Evolutionary conservation across 139 green algal species (phyloP).

Genomic region (Tetraselmis chui): DNA sequence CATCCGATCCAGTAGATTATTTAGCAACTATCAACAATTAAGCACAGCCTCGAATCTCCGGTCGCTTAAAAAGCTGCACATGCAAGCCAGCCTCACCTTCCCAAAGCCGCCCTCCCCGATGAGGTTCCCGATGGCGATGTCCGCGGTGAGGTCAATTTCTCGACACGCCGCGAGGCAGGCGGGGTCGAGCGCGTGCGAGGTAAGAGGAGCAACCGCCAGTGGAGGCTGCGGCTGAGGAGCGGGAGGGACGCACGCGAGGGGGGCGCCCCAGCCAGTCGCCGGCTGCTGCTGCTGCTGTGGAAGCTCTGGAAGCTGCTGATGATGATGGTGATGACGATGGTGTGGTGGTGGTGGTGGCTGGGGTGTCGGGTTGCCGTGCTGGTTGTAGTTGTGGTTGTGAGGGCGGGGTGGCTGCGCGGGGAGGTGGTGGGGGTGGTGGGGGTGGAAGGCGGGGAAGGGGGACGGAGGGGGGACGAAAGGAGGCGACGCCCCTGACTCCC

Average conservation of each 20-base stretch:
- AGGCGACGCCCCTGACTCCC: too few species aligned
- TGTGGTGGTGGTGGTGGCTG: not conserved
- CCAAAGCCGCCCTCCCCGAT: constrained; percentile 59
- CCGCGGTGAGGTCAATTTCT: not conserved
- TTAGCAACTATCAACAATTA: too few species aligned
- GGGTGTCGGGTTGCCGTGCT: not conserved
- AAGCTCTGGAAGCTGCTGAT: too few species aligned
- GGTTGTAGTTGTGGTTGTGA: not conserved
- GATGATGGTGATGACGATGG: too few species aligned
- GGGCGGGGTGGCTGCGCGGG: not conserved
- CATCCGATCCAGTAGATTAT: too few species aligned
- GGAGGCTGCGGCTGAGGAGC: too few species aligned
- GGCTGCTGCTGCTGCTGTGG: not conserved
- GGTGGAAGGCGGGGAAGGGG: not conserved
- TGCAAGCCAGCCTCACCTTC: too few species aligned
- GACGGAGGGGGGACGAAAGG: too few species aligned
- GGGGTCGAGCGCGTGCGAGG: too few species aligned
- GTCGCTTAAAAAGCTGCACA: too few species aligned
- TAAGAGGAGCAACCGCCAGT: too few species aligned
- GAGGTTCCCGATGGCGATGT: constrained; percentile 40
- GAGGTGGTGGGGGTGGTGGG: not conserved
- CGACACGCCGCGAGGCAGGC: not conserved
- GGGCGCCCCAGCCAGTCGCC: not conserved
- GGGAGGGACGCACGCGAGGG: not conserved
- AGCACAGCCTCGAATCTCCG: too few species aligned